Conservation (phyloP, 257 asterid species). For the Linderniella brevidens region DNA sequence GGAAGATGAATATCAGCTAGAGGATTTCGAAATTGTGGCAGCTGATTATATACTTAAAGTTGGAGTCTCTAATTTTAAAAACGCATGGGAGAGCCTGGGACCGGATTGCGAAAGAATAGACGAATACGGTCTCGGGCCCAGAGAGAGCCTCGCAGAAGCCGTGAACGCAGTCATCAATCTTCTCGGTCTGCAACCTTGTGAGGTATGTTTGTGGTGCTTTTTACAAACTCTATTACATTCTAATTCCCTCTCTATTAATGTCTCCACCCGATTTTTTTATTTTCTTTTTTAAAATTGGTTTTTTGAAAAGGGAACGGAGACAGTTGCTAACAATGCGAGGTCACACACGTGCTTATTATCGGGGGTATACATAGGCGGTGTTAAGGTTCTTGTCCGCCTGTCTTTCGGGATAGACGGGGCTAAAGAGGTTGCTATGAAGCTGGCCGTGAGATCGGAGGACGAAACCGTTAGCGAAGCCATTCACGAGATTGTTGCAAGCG, state of each 20-base stretch:
- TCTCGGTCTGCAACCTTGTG: conserved; percentile 98
- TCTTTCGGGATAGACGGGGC: conserved; percentile 74
- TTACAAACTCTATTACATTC: too few relatives aligned
- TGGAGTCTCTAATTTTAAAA: conserved; percentile 91
- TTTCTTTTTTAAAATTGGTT: background rate
- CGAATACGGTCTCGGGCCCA: conserved; percentile 95
- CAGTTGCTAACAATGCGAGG: conserved; percentile 65
- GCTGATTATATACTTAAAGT: conserved; percentile 87
- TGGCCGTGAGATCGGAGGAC: conserved; percentile 87
- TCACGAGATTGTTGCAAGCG: conserved; percentile 92
- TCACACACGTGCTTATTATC: conserved; percentile 86
- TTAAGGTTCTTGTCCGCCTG: conserved; percentile 78
- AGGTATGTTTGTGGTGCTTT: conserved; percentile 46
- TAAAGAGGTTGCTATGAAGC: conserved; percentile 95
- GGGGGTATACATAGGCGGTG: conserved; percentile 79
- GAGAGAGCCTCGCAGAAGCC: conserved; percentile 82
- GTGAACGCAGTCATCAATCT: conserved; percentile 76
- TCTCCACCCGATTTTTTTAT: background rate
- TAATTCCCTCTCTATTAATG: too few relatives aligned
- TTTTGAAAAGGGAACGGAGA: conserved; percentile 70
- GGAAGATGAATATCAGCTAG: conserved; percentile 96
- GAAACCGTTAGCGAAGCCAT: conserved; percentile 67
- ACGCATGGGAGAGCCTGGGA: conserved; percentile 91
- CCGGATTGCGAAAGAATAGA: conserved; percentile 62
- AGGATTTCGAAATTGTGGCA: conserved; percentile 82